Base-by-base conservation (phyloP, 73 alveolate species). In the Paramecium biaurelia region DNA sequence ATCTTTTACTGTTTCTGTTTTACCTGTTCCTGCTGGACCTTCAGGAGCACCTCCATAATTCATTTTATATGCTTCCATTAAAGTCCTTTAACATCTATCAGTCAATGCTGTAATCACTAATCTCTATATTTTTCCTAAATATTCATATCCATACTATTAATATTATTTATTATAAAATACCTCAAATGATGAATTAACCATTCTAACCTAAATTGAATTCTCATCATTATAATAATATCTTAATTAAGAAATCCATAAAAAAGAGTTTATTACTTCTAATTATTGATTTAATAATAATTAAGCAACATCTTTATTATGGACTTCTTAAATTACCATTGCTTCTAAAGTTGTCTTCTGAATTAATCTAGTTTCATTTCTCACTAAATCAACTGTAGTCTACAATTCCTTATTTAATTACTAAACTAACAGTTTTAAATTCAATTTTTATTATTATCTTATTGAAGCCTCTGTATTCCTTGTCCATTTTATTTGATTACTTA, bases 1-100 rank as follows among this genome's bases (percentile, higher is more conserved):
- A 95, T 98, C 99, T 92, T 98, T 98, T 26, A 98, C 96, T 42
- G 99, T 94, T 93, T 98, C 99, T 11, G 99, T 95, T 89, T 97
- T 97, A 24, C 99, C 99, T 18, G 99, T 97, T 68, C 99, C 99
- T 18, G 99, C 99, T 0, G 99, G 99, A 10, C 99, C 99, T 35
- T 96, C 98, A 30, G 99, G 99, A 38, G 98, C 98, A 18, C 98
- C 99, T 18, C 99, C 99, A 94, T 94, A 95, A 74, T 97, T 95
- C 53, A 97, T 92, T 85, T 97, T 96, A 26, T 94, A 72, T n/a
- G 99, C 99, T 41, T 98, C 97, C 96, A 96, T 93, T 38, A 97
- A 89, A 18, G 99, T 97, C 76, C 96, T 93, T 87, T 96, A 95
- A 38, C 99, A 97, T 95, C 97, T 96, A 89, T 97, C 99, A 70